phyloP scores from a whole-genome alignment of 225 moss, liverwort and hornwort species.

The Physcomitrellopsis africana region DNA sequence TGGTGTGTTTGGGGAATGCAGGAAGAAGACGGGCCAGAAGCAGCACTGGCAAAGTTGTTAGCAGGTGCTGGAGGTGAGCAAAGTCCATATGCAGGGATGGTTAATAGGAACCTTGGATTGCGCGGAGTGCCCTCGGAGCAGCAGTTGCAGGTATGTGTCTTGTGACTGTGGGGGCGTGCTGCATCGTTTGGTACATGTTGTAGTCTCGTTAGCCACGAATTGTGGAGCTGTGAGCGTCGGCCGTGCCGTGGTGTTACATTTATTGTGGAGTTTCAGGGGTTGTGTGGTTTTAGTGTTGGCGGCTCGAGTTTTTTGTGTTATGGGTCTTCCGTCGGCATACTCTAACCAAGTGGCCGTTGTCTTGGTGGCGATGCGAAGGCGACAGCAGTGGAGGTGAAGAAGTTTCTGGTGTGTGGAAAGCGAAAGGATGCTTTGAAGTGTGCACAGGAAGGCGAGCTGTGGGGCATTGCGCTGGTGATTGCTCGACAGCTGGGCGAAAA shows the following conservation, averaged over 20 bases:
- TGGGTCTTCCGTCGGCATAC: slow-evolving; percentile 7
- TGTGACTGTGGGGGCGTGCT: too few relatives aligned
- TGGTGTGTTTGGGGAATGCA: slow-evolving; percentile 32
- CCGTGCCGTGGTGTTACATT: background rate
- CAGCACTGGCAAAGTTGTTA: slow-evolving; percentile 78
- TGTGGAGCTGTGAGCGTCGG: slow-evolving; percentile 5
- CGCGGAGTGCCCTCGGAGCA: slow-evolving; percentile 85
- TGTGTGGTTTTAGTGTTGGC: background rate
- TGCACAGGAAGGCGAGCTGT: slow-evolving; percentile 87
- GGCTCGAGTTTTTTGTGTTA: slow-evolving; percentile 1
- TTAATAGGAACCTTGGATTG: slow-evolving; percentile 52
- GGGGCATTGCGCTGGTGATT: slow-evolving; percentile 88
- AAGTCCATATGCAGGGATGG: slow-evolving; percentile 70
- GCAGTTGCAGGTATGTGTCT: slow-evolving; percentile 70
- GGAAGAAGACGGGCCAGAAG: slow-evolving; percentile 91
- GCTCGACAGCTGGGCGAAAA: slow-evolving; percentile 98
- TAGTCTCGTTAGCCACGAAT: background rate
- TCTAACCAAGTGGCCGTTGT: slow-evolving; percentile 24
- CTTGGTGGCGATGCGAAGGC: slow-evolving; percentile 49
- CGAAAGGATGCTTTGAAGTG: slow-evolving; percentile 87
- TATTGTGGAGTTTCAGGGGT: background rate
- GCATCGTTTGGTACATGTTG: background rate
- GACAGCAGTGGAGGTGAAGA: slow-evolving; percentile 80
- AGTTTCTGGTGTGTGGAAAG: slow-evolving; percentile 83
- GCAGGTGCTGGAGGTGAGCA: slow-evolving; percentile 74